phyloP scores from a whole-genome alignment of 805 yeast genomes.

The Kazachstania bromeliacearum region DNA sequence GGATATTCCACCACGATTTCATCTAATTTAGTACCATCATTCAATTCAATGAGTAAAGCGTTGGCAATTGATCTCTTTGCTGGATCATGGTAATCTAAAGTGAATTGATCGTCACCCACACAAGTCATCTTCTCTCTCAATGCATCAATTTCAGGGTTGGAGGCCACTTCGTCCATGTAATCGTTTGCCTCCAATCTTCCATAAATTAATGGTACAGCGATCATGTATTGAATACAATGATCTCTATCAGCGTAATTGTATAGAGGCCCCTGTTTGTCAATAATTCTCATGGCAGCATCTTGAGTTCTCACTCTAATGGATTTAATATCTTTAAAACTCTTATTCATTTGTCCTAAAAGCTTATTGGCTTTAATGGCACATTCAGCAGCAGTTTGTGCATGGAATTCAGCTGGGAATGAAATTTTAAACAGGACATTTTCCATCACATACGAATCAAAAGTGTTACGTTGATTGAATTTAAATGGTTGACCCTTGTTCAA shows the following conservation, averaged over 20 bases:
- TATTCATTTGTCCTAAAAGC: constrained; percentile 32
- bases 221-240: constrained; percentile 58
- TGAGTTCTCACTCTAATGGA: constrained; percentile 45
- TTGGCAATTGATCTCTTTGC: constrained; percentile 50
- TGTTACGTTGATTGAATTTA: constrained; percentile 38
- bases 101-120: constrained; percentile 40
- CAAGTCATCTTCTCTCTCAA: constrained; percentile 47
- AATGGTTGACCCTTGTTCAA: constrained; percentile 44
- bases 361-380: constrained; percentile 41
- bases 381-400: constrained; percentile 57
- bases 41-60: constrained; percentile 40
- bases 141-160: constrained; percentile 42
- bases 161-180: constrained; percentile 42
- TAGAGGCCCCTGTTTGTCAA: constrained; percentile 50
- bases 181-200: constrained; percentile 53
- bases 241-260: constrained; percentile 58
- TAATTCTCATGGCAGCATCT: constrained; percentile 52
- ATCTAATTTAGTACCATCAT: constrained; percentile 44
- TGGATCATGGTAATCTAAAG: constrained; percentile 47
- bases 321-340: constrained; percentile 40
- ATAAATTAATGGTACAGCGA: constrained; percentile 45
- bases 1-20: constrained; percentile 49
- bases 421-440: constrained; percentile 53
- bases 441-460: constrained; percentile 50
- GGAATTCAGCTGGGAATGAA: constrained; percentile 58